Conservation (phyloP, 306 rosid species). For the Gleditsia sinensis region DNA sequence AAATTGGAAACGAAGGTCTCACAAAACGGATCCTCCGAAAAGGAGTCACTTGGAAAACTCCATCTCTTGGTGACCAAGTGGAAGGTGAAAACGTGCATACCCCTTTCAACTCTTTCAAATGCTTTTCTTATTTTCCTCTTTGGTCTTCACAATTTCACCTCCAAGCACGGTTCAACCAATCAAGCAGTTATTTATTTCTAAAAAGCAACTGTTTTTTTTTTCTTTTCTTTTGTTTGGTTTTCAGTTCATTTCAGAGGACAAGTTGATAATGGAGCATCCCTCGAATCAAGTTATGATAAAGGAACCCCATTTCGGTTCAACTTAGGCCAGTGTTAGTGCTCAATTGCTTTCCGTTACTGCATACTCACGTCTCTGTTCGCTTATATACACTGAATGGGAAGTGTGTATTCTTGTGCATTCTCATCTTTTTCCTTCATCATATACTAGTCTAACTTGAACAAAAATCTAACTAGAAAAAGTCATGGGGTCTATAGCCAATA, state of each 20-base stretch:
- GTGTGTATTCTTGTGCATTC: not conserved
- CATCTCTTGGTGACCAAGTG: constrained; percentile 62
- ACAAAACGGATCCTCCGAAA: constrained; percentile 49
- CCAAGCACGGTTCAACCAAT: not conserved
- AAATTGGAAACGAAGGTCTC: constrained; percentile 65
- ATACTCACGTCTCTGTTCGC: not conserved
- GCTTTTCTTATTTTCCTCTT: too few species aligned
- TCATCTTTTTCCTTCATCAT: not conserved
- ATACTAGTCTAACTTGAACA: not conserved
- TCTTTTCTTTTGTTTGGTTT: not conserved
- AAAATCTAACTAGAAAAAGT: not conserved
- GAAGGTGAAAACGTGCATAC: constrained; percentile 40
- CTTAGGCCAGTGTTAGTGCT: constrained; percentile 59
- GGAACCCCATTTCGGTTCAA: constrained; percentile 56
- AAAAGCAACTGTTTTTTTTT: not conserved
- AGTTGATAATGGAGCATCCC: constrained; percentile 47
- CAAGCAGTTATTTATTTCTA: constrained; percentile 2
- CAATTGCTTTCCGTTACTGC: not conserved
- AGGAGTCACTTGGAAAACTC: constrained; percentile 70
- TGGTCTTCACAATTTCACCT: too few species aligned
- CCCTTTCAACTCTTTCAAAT: not conserved
- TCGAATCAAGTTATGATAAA: constrained; percentile 46
- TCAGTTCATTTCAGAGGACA: constrained; percentile 62
- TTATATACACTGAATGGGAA: not conserved
- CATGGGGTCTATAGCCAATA: not conserved